Conservation (phyloP, 306 rosid genomes). For the Elaeagnus macrophylla region DNA sequence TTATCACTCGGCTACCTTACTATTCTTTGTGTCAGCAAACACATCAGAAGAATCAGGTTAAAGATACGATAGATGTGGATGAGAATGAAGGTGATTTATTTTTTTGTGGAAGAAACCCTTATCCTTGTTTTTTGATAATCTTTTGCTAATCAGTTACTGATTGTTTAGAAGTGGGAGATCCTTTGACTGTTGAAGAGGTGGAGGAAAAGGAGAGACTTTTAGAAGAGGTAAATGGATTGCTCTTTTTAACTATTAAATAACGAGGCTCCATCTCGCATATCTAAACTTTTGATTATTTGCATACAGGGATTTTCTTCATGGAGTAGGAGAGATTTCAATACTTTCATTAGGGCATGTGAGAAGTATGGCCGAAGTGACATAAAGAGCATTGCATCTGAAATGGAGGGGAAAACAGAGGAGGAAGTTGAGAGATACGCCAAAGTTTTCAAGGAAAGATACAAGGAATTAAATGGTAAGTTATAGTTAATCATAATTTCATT, state of each 20-base stretch:
- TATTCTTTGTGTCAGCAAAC: slow-evolving; percentile 50
- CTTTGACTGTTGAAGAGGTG: slow-evolving; percentile 87
- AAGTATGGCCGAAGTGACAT: slow-evolving; percentile 92
- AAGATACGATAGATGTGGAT: slow-evolving; percentile 92
- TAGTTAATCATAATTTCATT: neutral
- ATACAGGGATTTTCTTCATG: slow-evolving; percentile 91
- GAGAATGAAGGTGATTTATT: slow-evolving; percentile 70
- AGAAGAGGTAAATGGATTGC: slow-evolving; percentile 49
- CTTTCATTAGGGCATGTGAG: slow-evolving; percentile 96
- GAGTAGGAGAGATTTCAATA: slow-evolving; percentile 93
- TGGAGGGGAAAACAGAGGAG: slow-evolving; percentile 94
- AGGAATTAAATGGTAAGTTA: slow-evolving; percentile 79
- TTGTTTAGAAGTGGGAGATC: slow-evolving; percentile 72
- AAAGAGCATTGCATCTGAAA: slow-evolving; percentile 70
- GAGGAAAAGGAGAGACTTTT: slow-evolving; percentile 90
- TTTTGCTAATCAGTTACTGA: slow-evolving; percentile 19
- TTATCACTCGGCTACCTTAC: slow-evolving; percentile 12
- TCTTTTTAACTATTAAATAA: slow-evolving; percentile 10
- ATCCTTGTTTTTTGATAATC: neutral
- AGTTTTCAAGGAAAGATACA: slow-evolving; percentile 85
- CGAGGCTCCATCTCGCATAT: slow-evolving; percentile 8
- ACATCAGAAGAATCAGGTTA: slow-evolving; percentile 93
- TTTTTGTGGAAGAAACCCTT: neutral
- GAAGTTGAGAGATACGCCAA: slow-evolving; percentile 94
- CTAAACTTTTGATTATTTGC: slow-evolving; percentile 25